Percentiles rank a stretch among this genome's conserved stretches.
Conservation (phyloP, 139 green algal genomes). For the Chlorella sp. region DNA sequence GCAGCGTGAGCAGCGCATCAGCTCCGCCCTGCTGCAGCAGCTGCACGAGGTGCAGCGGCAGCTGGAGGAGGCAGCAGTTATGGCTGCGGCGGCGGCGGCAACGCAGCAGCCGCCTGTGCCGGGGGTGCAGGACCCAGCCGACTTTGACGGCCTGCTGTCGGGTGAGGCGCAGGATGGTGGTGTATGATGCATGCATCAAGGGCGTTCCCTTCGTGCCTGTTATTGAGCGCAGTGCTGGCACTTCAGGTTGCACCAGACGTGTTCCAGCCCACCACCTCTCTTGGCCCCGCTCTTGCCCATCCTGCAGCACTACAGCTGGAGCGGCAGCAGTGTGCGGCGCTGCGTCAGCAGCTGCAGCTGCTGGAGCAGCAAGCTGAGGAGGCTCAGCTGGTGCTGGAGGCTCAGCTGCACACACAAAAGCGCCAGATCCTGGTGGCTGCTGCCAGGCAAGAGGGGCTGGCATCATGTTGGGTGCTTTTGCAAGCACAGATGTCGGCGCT, state of each 20-base stretch:
- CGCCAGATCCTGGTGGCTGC: background rate
- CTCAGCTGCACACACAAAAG: slow-evolving; percentile 28
- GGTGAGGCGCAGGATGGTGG: background rate
- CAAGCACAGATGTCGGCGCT: no score
- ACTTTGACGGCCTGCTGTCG: slow-evolving; percentile 23
- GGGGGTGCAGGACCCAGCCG: background rate
- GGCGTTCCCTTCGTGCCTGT: no score
- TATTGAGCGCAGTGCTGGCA: no score
- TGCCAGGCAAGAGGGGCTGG: slow-evolving; percentile 4
- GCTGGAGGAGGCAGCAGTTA: slow-evolving; percentile 1
- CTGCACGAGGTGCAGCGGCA: slow-evolving; percentile 35
- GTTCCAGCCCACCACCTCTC: no score
- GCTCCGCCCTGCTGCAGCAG: slow-evolving; percentile 16
- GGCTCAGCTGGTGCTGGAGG: slow-evolving; percentile 31
- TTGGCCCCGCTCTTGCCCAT: background rate
- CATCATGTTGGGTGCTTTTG: no score
- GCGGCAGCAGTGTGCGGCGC: slow-evolving; percentile 7
- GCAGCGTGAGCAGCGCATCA: slow-evolving; percentile 36
- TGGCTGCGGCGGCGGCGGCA: background rate
- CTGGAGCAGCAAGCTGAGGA: slow-evolving; percentile 25
- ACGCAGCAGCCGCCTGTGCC: slow-evolving; percentile 7
- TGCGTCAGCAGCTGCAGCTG: background rate
- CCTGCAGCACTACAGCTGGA: slow-evolving; percentile 8
- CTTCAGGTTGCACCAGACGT: no score
- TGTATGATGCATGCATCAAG: no score